Evolutionary conservation across 2,329 filamentous ascomycete genomes (phyloP), one percentile per base, ranked within the genome.

Genomic region (Exserohilum rostratum): DNA sequence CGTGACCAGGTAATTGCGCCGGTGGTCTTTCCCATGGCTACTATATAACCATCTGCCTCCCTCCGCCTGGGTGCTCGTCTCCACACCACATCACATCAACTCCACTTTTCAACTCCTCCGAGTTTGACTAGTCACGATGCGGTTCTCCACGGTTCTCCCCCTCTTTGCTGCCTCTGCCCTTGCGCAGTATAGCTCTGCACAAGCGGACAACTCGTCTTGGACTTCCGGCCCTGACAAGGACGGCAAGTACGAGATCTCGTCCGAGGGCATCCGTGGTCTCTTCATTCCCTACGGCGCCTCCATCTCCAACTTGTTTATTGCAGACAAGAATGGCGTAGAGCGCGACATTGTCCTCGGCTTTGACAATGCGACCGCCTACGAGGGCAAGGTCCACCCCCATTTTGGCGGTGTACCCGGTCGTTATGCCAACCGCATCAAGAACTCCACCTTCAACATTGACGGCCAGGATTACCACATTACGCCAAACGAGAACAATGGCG

Each of bases 351-450:
- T 93, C 1, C 82, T 83, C 42, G 90, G 90, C 43, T 92, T 87
- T 66, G 90, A 93, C 77, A 91, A 91, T 69, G 89, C 89, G 40
- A 85, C 79, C 47, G 86, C 89, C 76, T 93, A 92, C 76, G 76
- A 74, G 55, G 72, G 85, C 44, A 87, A 90, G 55, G 78, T 83
- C 57, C 89, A 92, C 72, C 86, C 84, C 46, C 88, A 91, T 79
- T 87, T 89, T 61, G 90, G 88, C 54, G 80, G 86, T 65, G 85
- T 93, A 0, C 88, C 88, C 0, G 89, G 89, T 66, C 86, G 90
- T 50, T 93, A 93, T 71, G 90, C 90, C 54, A 93, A 93, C 74
- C 87, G 90, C 61, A 92, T 92, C 79, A 86, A 85, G 80, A 91
- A 92, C 79, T 87, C 85, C 73, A 87, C 83, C 5, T 91, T 91